Conservation (phyloP, 2,329 filamentous ascomycete genomes). For the Penicillium decumbens region DNA sequence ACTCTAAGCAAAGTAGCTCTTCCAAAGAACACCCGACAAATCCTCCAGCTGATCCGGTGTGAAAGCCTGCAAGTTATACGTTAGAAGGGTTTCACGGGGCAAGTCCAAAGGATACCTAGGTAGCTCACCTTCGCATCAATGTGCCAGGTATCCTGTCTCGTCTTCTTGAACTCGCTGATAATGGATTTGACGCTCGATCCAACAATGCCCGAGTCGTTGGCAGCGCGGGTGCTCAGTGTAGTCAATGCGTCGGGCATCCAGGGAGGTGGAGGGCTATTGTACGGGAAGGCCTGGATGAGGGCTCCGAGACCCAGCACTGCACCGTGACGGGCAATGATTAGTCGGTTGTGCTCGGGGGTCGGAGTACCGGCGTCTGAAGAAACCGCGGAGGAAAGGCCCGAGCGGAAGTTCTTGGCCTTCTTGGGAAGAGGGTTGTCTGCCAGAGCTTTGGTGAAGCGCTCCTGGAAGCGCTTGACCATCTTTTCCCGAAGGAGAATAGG, state of each 20-base stretch:
- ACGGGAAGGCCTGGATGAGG: slow-evolving; percentile 91
- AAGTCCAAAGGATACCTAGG: slow-evolving; percentile 12
- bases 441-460: slow-evolving; percentile 74
- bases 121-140: slow-evolving; percentile 87
- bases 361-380: slow-evolving; percentile 47
- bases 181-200: slow-evolving; percentile 94
- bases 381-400: slow-evolving; percentile 39
- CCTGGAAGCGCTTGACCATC: slow-evolving; percentile 70
- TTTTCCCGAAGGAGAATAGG: slow-evolving; percentile 71
- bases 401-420: slow-evolving; percentile 41
- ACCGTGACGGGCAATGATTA: slow-evolving; percentile 78
- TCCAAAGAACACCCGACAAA: slow-evolving; percentile 94
- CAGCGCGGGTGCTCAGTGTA: slow-evolving; percentile 75
- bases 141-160: slow-evolving; percentile 95
- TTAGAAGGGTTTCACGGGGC: slow-evolving; percentile 5
- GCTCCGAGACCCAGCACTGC: slow-evolving; percentile 88
- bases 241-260: slow-evolving; percentile 96
- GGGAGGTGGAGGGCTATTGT: slow-evolving; percentile 80
- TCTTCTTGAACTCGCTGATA: slow-evolving; percentile 98
- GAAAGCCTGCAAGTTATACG: slow-evolving; percentile 61
- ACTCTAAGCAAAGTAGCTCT: slow-evolving; percentile 89
- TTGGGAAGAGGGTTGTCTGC: slow-evolving; percentile 82
- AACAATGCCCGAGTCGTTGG: slow-evolving; percentile 83
- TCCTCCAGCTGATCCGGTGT: slow-evolving; percentile 90
- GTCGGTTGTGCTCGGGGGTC: slow-evolving; percentile 58